Percentiles rank a stretch among this genome's conserved stretches.
These are phyloP conservation scores for Pugionium dolabratum DNA, from an alignment of 345 rosid genomes.

Conservation along the genomic window DNA sequence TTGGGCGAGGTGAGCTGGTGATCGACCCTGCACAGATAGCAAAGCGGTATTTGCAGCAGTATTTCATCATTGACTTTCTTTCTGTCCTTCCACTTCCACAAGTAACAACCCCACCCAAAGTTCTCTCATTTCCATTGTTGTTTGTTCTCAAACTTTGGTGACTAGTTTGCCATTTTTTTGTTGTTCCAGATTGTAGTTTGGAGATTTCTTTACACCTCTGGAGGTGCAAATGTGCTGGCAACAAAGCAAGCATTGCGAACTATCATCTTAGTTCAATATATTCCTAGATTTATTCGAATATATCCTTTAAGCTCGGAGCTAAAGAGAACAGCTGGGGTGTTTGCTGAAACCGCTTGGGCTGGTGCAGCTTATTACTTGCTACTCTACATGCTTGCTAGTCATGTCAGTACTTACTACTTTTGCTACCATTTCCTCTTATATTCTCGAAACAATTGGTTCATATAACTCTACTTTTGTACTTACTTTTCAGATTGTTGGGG, in stretches of 20 bases:
- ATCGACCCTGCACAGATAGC: constrained; percentile 88
- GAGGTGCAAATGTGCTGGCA: constrained; percentile 70
- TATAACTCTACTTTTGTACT: constrained; percentile 20
- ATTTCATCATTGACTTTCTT: constrained; percentile 85
- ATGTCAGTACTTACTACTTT: constrained; percentile 56
- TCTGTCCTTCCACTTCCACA: constrained; percentile 92
- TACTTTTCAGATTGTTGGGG: constrained; percentile 76
- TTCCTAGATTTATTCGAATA: constrained; percentile 72
- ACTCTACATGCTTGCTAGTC: constrained; percentile 96
- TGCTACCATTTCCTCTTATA: background rate
- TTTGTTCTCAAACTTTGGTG: background rate
- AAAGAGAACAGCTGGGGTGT: constrained; percentile 91
- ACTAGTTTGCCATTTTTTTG: constrained; percentile 10
- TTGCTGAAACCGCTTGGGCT: constrained; percentile 98
- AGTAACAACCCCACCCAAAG: constrained; percentile 42
- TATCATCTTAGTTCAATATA: constrained; percentile 69
- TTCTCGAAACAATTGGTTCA: background rate
- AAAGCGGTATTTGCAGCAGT: constrained; percentile 69
- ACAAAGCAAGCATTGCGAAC: constrained; percentile 74
- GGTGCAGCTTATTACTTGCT: constrained; percentile 97
- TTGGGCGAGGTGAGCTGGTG: constrained; percentile 97
- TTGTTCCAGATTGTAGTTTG: constrained; percentile 76
- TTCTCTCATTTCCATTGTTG: constrained; percentile 21
- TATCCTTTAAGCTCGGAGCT: constrained; percentile 80
- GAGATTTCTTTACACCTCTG: constrained; percentile 70